These are phyloP conservation scores for Prunus mongolica DNA, from an alignment of 306 rosid species.

Conservation along the genomic window DNA sequence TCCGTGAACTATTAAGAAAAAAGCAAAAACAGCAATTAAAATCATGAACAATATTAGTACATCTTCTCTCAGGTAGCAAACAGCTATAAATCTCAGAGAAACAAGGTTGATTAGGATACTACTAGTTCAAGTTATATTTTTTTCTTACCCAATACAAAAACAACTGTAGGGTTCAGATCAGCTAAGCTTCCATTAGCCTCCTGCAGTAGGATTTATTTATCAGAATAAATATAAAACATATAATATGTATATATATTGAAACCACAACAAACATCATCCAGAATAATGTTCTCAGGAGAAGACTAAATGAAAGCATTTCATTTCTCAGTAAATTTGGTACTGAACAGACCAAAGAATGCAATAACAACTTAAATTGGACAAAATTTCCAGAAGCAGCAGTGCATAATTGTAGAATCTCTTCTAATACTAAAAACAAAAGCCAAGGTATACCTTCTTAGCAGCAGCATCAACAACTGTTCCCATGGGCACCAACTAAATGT, in stretches of 20 bases:
- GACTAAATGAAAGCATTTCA: not conserved
- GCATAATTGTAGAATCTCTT: slow-evolving; percentile 6
- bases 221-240: not conserved
- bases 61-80: slow-evolving; percentile 6
- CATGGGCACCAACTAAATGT: slow-evolving; percentile 47
- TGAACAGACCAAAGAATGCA: slow-evolving; percentile 3
- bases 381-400: not conserved
- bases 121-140: slow-evolving; percentile 3
- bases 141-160: slow-evolving; percentile 90
- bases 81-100: slow-evolving; percentile 1
- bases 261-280: not conserved
- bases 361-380: not conserved
- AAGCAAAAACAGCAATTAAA: not conserved
- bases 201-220: slow-evolving; percentile 30
- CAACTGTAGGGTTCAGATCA: slow-evolving; percentile 72
- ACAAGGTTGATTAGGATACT: slow-evolving; percentile 1
- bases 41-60: not conserved
- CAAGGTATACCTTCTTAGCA: slow-evolving; percentile 48
- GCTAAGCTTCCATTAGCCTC: slow-evolving; percentile 47
- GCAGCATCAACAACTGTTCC: slow-evolving; percentile 67
- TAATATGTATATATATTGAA: not conserved
- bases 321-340: not conserved
- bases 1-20: not conserved
- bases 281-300: not conserved
- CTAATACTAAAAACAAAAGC: slow-evolving; percentile 1